These are phyloP conservation scores for Calonectria pseudoreteaudii DNA, from an alignment of 2,329 filamentous ascomycete genomes.

Conservation along the genomic window DNA sequence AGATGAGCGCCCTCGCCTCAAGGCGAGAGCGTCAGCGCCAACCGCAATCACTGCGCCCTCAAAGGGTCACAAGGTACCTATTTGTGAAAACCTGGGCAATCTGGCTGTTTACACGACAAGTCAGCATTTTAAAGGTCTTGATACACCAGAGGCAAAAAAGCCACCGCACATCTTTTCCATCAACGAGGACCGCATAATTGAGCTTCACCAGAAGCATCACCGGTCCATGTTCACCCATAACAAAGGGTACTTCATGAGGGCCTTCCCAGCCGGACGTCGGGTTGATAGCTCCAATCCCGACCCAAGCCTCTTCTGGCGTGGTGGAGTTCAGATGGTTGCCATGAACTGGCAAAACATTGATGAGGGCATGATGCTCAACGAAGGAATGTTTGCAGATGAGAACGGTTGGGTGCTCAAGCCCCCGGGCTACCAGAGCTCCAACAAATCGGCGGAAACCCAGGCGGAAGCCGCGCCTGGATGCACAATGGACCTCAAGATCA, in stretches of 20 bases:
- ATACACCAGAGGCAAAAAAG: constrained; percentile 70
- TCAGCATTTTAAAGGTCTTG: constrained; percentile 81
- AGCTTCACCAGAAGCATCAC: constrained; percentile 70
- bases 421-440: constrained; percentile 71
- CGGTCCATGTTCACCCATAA: constrained; percentile 89
- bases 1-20: constrained; percentile 50
- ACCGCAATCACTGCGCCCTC: constrained; percentile 29
- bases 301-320: constrained; percentile 89
- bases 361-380: constrained; percentile 94
- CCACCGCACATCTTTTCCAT: constrained; percentile 87
- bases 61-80: constrained; percentile 62
- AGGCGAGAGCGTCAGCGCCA: constrained; percentile 24
- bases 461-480: constrained; percentile 60
- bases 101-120: constrained; percentile 90
- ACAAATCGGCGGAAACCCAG: constrained; percentile 54
- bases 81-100: constrained; percentile 77
- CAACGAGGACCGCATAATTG: constrained; percentile 80
- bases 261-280: constrained; percentile 85
- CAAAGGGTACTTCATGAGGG: constrained; percentile 86
- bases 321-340: constrained; percentile 96
- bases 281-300: constrained; percentile 95
- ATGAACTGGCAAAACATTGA: constrained; percentile 98
- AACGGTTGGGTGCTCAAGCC: constrained; percentile 90
- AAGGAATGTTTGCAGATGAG: constrained; percentile 94
- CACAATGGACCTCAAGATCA: constrained; percentile 76